Conservation (phyloP, 768 basidiomycete species). For the Suillus subluteus region DNA sequence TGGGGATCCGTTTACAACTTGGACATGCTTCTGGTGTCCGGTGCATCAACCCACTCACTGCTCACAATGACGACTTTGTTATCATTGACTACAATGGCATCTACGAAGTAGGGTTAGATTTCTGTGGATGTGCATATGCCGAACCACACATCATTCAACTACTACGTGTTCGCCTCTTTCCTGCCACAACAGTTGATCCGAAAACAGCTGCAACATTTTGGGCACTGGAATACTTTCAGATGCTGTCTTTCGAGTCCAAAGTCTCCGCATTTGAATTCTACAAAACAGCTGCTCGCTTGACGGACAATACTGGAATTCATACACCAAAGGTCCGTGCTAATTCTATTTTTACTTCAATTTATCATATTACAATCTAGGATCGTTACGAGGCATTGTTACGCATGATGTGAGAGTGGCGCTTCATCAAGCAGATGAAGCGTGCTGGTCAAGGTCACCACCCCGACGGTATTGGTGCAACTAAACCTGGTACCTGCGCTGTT, state of each 20-base stretch:
- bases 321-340: background rate
- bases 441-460: constrained; percentile 1
- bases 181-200: background rate
- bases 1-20: constrained; percentile 27
- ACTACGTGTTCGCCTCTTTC: constrained; percentile 1
- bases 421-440: background rate
- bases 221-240: background rate
- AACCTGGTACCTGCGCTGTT: background rate
- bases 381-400: background rate
- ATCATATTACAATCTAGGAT: background rate
- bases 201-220: background rate
- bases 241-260: background rate
- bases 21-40: constrained; percentile 19
- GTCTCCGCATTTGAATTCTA: background rate
- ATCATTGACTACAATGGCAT: constrained; percentile 28
- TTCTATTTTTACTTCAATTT: background rate
- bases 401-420: background rate
- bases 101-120: constrained; percentile 21
- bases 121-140: constrained; percentile 15
- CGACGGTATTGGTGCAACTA: background rate
- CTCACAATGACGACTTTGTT: constrained; percentile 19
- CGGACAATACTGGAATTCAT: background rate
- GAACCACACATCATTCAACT: constrained; percentile 16
- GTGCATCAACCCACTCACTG: constrained; percentile 13
- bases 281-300: background rate